Base-by-base conservation (phyloP, 208 protist species). In the Leishmania gerbilli region DNA sequence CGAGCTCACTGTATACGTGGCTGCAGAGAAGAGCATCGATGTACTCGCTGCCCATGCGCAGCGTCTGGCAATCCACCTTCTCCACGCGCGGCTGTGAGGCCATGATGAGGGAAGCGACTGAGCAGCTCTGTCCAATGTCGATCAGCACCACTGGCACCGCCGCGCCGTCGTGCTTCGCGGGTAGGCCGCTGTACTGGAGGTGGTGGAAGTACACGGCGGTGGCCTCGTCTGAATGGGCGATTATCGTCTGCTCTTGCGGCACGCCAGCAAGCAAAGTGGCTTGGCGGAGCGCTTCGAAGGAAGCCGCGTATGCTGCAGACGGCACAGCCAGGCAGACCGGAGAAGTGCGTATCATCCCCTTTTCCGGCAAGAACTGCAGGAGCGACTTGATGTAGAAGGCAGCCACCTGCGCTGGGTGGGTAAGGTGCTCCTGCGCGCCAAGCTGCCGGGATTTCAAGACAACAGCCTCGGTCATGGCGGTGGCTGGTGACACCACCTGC, bases 341-440 rank as follows among this genome's bases (percentile, higher is more conserved):
- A 27, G 78, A 68, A 64, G 75, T 77, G 45, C 60, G 40, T n/a
- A 67, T n/a, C 47, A 77, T 76, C 1, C 51, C 80, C 51, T 71
- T 65, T 19, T 85, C 88, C 24, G 81, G 82, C 64, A 95, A 65
- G 31, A 92, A 81, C 8, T 77, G 45, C 31, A 93, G 83, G 51
- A 95, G 88, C 51, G 88, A 84, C 82, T 93, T 93, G 55, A 93
- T 79, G 79, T 89, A 93, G 83, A 87, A 91, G 65, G 84, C 90
- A 1, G 84, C 87, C 71, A 89, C 88, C 88, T 93, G 88, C 27
- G 80, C 88, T 7, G 88, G 80, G 69, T 88, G 81, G 56, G 83
- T 78, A 37, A 82, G 65, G 75, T 87, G 71, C 53, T 71, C 42
- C 71, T 84, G 79, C 40, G 53, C 74, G 34, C 80, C 84, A 19